Evolutionary conservation across 2,329 filamentous ascomycete genomes (phyloP).

Genomic region (Cercospora janseana): DNA sequence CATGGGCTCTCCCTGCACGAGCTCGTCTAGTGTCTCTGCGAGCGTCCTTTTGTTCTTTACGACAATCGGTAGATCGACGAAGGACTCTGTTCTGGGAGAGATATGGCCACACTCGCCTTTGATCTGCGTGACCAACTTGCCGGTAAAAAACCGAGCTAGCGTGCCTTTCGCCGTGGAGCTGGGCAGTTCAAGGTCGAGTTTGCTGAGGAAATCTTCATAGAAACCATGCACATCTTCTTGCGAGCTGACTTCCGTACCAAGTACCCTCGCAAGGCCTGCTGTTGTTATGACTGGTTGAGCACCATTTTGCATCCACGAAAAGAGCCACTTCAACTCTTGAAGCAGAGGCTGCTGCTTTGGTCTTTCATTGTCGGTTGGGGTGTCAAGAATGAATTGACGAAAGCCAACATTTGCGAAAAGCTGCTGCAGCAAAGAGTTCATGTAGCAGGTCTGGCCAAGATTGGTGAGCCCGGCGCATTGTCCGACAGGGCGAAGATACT

Average conservation of each 20-base stretch:
- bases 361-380: constrained; percentile 45
- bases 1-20: constrained; percentile 94
- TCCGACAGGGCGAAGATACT: constrained; percentile 42
- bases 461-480: constrained; percentile 67
- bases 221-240: constrained; percentile 99
- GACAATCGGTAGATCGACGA: constrained; percentile 92
- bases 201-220: constrained; percentile 88
- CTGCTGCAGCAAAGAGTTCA: constrained; percentile 92
- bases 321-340: constrained; percentile 73
- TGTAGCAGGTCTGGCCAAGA: constrained; percentile 92
- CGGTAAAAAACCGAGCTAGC: constrained; percentile 84
- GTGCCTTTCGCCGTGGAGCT: constrained; percentile 65
- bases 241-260: constrained; percentile 79
- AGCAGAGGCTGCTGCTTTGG: constrained; percentile 66
- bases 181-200: constrained; percentile 79
- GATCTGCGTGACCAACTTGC: constrained; percentile 88
- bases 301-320: constrained; percentile 81
- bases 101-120: constrained; percentile 93
- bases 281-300: constrained; percentile 73
- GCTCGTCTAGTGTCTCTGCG: constrained; percentile 86
- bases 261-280: constrained; percentile 66
- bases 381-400: constrained; percentile 72
- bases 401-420: constrained; percentile 94
- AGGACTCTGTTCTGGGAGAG: constrained; percentile 84
- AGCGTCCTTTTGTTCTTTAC: constrained; percentile 87